Conservation (phyloP, 2,329 filamentous ascomycete species). For the Exserohilum turcica region DNA sequence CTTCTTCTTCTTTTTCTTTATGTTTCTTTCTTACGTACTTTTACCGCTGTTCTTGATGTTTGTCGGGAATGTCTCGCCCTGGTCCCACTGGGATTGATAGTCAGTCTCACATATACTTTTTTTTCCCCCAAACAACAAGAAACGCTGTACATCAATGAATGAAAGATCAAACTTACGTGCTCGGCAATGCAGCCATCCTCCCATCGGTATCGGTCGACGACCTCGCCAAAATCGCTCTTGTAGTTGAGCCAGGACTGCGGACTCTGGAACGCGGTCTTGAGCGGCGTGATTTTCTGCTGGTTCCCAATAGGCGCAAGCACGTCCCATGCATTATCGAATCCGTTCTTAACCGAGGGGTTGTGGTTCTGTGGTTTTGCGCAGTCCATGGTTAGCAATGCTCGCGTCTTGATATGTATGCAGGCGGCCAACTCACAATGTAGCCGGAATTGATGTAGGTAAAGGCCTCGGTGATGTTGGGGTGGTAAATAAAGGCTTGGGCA, state of each 20-base stretch:
- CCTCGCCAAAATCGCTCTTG: constrained; percentile 24
- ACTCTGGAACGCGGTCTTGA: constrained; percentile 28
- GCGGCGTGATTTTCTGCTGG: constrained; percentile 26
- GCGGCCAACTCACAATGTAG: constrained; percentile 30
- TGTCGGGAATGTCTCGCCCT: constrained; percentile 27
- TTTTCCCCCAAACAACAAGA: too few relatives aligned
- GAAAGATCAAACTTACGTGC: constrained; percentile 29
- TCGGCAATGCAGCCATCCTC: constrained; percentile 41
- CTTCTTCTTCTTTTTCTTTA: too few relatives aligned
- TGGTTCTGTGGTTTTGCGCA: constrained; percentile 31
- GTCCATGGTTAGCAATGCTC: background rate
- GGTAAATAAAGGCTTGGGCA: constrained; percentile 36
- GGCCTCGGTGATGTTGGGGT: constrained; percentile 35
- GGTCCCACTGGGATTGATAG: constrained; percentile 30
- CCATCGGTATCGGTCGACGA: constrained; percentile 40
- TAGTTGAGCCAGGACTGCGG: constrained; percentile 39
- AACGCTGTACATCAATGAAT: too few relatives aligned
- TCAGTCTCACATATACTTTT: background rate
- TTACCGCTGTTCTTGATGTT: background rate
- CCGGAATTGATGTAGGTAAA: constrained; percentile 34
- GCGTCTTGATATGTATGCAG: background rate
- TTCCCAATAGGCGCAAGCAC: constrained; percentile 34
- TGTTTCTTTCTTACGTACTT: too few relatives aligned
- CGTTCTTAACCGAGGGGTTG: constrained; percentile 35
- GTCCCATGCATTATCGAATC: constrained; percentile 36